Percentiles rank a stretch among this genome's conserved stretches.
phyloP scores from a whole-genome alignment of 2,329 filamentous ascomycete species.

The Lojkania enalia region DNA sequence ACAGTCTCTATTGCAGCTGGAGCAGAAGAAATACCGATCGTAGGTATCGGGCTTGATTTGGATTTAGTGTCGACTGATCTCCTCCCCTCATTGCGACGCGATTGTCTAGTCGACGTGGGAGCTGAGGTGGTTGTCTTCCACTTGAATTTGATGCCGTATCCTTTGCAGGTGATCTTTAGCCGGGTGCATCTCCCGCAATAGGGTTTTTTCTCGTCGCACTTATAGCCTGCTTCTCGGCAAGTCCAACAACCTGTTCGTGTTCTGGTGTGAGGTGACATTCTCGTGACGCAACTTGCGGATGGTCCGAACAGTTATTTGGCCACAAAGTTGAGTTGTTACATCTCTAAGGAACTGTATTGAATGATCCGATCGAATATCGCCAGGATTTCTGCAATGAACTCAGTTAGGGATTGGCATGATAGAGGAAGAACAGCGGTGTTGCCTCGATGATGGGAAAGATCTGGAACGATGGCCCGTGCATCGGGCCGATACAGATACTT shows the following conservation, averaged over 20 bases:
- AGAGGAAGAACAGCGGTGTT: too few species aligned
- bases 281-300: too few species aligned
- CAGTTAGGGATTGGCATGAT: too few species aligned
- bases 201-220: conserved; percentile 38
- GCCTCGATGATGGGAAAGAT: too few species aligned
- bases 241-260: conserved; percentile 39
- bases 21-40: background rate
- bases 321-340: too few species aligned
- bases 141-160: conserved; percentile 34
- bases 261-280: conserved; percentile 26
- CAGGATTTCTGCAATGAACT: too few species aligned
- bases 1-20: background rate
- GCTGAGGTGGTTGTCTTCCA: conserved; percentile 27
- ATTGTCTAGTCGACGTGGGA: conserved; percentile 13
- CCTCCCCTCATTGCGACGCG: conserved; percentile 22
- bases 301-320: too few species aligned
- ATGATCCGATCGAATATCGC: too few species aligned
- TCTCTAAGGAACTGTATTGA: too few species aligned
- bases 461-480: too few species aligned
- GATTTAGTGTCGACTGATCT: conserved; percentile 8
- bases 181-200: conserved; percentile 31
- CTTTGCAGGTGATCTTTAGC: conserved; percentile 35
- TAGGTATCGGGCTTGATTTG: background rate
- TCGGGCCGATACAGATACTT: too few species aligned
- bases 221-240: conserved; percentile 37